These are phyloP conservation scores for Fagopyrum homotropicum DNA, from an alignment of 148 eudicot genomes.

Conservation along the genomic window DNA sequence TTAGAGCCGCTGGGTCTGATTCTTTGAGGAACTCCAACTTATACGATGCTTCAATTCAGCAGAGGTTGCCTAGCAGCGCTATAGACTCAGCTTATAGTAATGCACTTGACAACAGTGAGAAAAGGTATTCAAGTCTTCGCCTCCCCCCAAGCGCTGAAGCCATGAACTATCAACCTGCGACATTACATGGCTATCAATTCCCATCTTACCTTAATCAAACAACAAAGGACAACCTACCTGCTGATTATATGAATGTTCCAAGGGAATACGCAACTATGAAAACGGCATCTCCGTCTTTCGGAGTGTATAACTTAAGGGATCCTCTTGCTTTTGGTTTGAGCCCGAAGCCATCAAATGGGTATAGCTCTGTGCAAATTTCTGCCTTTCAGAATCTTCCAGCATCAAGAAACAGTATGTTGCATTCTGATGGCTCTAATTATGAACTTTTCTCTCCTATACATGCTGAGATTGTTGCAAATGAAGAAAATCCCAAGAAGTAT, in stretches of 20 bases:
- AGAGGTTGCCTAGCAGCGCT: constrained; percentile 23
- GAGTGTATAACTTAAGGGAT: constrained; percentile 31
- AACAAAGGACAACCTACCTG: constrained; percentile 39
- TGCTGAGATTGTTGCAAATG: constrained; percentile 22
- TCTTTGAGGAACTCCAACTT: constrained; percentile 36
- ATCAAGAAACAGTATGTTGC: constrained; percentile 51
- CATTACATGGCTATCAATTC: constrained; percentile 74
- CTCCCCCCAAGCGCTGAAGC: constrained; percentile 59
- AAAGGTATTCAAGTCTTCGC: constrained; percentile 73
- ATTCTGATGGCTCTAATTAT: constrained; percentile 31
- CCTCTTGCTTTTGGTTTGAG: constrained; percentile 35
- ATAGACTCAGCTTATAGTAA: constrained; percentile 31
- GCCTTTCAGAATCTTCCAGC: constrained; percentile 53
- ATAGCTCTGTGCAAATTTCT: constrained; percentile 43
- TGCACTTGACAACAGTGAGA: constrained; percentile 50
- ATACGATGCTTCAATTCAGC: constrained; percentile 37
- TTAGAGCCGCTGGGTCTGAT: constrained; percentile 34
- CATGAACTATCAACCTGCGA: constrained; percentile 64
- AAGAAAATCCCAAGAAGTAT: constrained; percentile 55
- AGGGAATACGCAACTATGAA: constrained; percentile 34
- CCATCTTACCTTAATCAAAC: constrained; percentile 43
- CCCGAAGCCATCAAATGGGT: constrained; percentile 42
- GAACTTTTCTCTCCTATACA: constrained; percentile 32
- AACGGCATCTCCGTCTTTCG: constrained; percentile 27
- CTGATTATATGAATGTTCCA: constrained; percentile 37